phyloP scores from a whole-genome alignment of 2,329 filamentous ascomycete species.

The Cryphonectria japonica region DNA sequence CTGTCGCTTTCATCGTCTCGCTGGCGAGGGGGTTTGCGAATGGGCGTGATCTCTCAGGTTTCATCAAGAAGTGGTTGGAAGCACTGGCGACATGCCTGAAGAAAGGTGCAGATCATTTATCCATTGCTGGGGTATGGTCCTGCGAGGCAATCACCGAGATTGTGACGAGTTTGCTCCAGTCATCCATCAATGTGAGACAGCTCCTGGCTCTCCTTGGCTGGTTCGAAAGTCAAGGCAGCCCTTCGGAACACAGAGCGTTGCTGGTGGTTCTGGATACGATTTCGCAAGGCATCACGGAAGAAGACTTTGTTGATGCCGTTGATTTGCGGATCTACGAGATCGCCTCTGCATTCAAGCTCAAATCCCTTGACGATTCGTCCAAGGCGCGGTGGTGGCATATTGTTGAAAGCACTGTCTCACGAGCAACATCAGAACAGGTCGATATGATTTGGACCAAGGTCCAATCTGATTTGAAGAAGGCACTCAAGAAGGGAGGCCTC shows the following conservation, averaged over 20 bases:
- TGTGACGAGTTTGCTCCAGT: conserved; percentile 42
- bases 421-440: conserved; percentile 34
- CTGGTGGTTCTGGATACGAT: conserved; percentile 50
- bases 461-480: conserved; percentile 31
- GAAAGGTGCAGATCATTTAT: conserved; percentile 23
- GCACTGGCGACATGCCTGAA: conserved; percentile 44
- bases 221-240: conserved; percentile 41
- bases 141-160: conserved; percentile 32
- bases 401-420: conserved; percentile 35
- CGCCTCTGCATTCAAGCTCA: conserved; percentile 31
- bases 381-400: conserved; percentile 32
- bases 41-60: conserved; percentile 49
- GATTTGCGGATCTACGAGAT: conserved; percentile 45
- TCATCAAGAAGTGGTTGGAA: conserved; percentile 52
- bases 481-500: conserved; percentile 32
- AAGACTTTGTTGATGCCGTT: conserved; percentile 48
- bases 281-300: conserved; percentile 45
- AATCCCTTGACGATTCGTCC: conserved; percentile 14
- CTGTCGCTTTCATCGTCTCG: conserved; percentile 44
- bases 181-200: conserved; percentile 50
- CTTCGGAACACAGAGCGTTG: conserved; percentile 38
- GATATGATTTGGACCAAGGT: conserved; percentile 36
- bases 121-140: conserved; percentile 36
- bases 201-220: conserved; percentile 49
- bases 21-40: conserved; percentile 50